Evolutionary conservation across 768 basidiomycete genomes (phyloP).

Genomic region (Psilocybe subaeruginosa): DNA sequence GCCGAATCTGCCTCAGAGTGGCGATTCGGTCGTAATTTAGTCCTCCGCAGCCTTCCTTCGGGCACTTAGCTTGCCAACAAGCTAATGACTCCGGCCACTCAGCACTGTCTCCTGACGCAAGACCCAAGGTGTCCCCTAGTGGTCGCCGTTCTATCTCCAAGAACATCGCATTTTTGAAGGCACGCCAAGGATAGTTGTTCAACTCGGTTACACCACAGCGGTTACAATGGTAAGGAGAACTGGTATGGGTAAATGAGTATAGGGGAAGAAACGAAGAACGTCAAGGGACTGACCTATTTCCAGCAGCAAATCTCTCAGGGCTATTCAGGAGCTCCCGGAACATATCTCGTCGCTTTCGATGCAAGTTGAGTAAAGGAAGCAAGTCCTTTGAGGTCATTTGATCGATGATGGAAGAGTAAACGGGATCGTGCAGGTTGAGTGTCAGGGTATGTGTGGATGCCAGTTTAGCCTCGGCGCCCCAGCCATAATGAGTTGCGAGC

Average conservation of each 20-base stretch:
- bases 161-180: constrained; percentile 57
- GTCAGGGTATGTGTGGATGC: constrained; percentile 62
- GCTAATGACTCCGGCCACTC: constrained; percentile 62
- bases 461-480: constrained; percentile 56
- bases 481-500: constrained; percentile 63
- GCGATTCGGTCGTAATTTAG: constrained; percentile 62
- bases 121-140: constrained; percentile 55
- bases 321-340: constrained; percentile 56
- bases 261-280: constrained; percentile 5
- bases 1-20: constrained; percentile 59
- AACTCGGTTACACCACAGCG: constrained; percentile 54
- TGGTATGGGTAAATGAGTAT: constrained; percentile 15
- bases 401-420: constrained; percentile 45
- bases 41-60: constrained; percentile 50
- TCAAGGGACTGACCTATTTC: constrained; percentile 39
- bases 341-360: constrained; percentile 52
- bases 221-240: constrained; percentile 48
- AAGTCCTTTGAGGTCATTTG: constrained; percentile 55
- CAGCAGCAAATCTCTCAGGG: constrained; percentile 59
- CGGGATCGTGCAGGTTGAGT: constrained; percentile 48
- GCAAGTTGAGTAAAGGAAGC: constrained; percentile 58
- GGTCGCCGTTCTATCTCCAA: constrained; percentile 64
- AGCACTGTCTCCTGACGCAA: constrained; percentile 42
- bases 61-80: constrained; percentile 66
- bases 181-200: constrained; percentile 66